Percentiles rank a stretch among this genome's conserved stretches.
phyloP scores from a whole-genome alignment of 2,329 filamentous ascomycete species.

The Trichoderma semiorbis region DNA sequence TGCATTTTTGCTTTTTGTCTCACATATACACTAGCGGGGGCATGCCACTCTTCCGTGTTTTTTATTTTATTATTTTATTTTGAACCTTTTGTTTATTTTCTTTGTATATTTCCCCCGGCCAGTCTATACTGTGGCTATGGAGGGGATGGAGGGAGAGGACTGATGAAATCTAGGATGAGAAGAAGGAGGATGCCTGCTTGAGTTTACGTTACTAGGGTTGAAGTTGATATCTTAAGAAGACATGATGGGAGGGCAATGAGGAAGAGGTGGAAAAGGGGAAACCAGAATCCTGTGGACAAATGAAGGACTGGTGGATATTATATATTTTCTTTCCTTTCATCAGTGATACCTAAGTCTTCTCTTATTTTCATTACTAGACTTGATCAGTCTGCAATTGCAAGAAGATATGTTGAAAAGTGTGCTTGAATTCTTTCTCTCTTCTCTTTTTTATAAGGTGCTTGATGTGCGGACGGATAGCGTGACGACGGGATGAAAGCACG shows the following conservation, averaged over 20 bases:
- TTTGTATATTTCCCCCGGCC: not conserved
- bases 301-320: constrained; percentile 4
- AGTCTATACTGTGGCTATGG: not conserved
- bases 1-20: not conserved
- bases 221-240: not conserved
- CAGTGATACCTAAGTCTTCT: constrained; percentile 17
- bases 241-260: not conserved
- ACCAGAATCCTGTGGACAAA: not conserved
- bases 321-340: constrained; percentile 4
- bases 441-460: not conserved
- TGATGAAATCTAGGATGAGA: not conserved
- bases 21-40: constrained; percentile 9
- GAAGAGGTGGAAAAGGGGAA: not conserved
- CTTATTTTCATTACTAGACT: not conserved
- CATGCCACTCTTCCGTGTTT: constrained; percentile 6
- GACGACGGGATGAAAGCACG: not conserved
- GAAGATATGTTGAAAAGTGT: not conserved
- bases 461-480: not conserved
- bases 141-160: not conserved
- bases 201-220: not conserved
- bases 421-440: not conserved
- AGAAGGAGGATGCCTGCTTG: not conserved
- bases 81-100: not conserved
- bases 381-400: not conserved
- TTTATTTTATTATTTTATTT: not conserved